Conservation (phyloP, 495 filamentous ascomycete genomes). For the Xylaria intraflava region DNA sequence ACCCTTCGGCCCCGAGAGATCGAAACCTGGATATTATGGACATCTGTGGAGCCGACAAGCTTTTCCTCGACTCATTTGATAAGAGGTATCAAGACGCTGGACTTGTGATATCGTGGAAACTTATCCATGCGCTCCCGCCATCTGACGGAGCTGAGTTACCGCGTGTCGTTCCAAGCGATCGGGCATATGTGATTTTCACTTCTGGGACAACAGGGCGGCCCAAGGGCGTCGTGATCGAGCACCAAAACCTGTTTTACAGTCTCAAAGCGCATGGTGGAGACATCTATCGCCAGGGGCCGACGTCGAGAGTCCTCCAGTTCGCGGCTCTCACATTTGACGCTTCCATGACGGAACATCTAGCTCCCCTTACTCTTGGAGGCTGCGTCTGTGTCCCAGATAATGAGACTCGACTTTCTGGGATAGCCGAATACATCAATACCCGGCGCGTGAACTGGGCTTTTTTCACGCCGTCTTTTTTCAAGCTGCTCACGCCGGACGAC, state of each 20-base stretch:
- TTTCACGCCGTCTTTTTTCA: slow-evolving; percentile 13
- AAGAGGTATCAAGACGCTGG: too few relatives aligned
- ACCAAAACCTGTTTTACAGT: slow-evolving; percentile 1
- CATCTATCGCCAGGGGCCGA: slow-evolving; percentile 15
- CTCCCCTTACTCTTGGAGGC: slow-evolving; percentile 51
- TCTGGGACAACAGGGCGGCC: slow-evolving; percentile 22
- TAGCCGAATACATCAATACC: not conserved
- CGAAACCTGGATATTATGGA: too few relatives aligned
- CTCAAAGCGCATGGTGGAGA: not conserved
- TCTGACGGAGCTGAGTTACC: too few relatives aligned
- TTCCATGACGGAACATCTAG: slow-evolving; percentile 46
- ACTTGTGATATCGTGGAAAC: too few relatives aligned
- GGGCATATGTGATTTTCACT: slow-evolving; percentile 43
- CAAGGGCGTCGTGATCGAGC: slow-evolving; percentile 28
- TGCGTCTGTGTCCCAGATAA: slow-evolving; percentile 54
- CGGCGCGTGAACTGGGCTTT: too few relatives aligned
- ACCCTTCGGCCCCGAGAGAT: slow-evolving; percentile 25
- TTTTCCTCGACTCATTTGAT: too few relatives aligned
- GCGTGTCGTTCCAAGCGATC: slow-evolving; percentile 5
- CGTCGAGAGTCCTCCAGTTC: slow-evolving; percentile 44
- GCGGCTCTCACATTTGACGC: slow-evolving; percentile 55
- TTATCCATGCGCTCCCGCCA: too few relatives aligned
- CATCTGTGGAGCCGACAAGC: too few relatives aligned
- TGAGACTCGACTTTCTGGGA: slow-evolving; percentile 27
- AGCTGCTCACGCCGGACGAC: not conserved